A percentile compares a stretch with the other conserved stretches of the same genome.
phyloP scores from a whole-genome alignment of 23 red algal genomes.

The Gracilaria vermiculophylla region DNA sequence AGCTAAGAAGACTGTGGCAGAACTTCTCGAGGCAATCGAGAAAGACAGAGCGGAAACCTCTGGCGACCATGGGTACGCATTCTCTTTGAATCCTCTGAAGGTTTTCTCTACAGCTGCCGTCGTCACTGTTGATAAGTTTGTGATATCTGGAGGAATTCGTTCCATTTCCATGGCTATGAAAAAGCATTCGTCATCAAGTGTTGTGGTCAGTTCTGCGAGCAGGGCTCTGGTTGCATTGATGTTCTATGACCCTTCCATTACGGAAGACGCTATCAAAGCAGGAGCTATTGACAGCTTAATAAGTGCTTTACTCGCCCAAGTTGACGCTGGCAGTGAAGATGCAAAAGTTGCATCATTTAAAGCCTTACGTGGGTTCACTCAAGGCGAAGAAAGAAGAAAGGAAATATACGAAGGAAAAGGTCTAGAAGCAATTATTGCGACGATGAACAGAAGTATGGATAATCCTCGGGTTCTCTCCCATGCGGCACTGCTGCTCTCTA shows the following conservation, averaged over 20 bases:
- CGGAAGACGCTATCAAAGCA: constrained; percentile 20
- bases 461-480: constrained; percentile 37
- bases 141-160: constrained; percentile 49
- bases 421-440: constrained; percentile 40
- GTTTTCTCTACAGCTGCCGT: constrained; percentile 41
- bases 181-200: constrained; percentile 31
- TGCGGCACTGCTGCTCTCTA: constrained; percentile 62
- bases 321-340: constrained; percentile 30
- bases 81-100: constrained; percentile 59
- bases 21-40: constrained; percentile 47
- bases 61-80: constrained; percentile 8
- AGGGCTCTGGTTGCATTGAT: constrained; percentile 20
- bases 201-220: constrained; percentile 30
- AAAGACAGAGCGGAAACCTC: constrained; percentile 3
- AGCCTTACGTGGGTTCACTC: constrained; percentile 55
- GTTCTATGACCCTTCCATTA: constrained; percentile 18
- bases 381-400: constrained; percentile 47
- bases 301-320: background rate
- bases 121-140: constrained; percentile 56
- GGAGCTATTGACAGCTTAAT: constrained; percentile 50
- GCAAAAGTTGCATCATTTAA: constrained; percentile 58
- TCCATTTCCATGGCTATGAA: constrained; percentile 46
- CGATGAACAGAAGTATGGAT: constrained; percentile 1
- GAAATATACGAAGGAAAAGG: constrained; percentile 45
- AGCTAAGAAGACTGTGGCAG: constrained; percentile 12